A percentile compares a stretch with the other conserved stretches of the same genome.
Evolutionary conservation across 148 eudicot genomes (phyloP).

Genomic region (Selenicereus undatus): DNA sequence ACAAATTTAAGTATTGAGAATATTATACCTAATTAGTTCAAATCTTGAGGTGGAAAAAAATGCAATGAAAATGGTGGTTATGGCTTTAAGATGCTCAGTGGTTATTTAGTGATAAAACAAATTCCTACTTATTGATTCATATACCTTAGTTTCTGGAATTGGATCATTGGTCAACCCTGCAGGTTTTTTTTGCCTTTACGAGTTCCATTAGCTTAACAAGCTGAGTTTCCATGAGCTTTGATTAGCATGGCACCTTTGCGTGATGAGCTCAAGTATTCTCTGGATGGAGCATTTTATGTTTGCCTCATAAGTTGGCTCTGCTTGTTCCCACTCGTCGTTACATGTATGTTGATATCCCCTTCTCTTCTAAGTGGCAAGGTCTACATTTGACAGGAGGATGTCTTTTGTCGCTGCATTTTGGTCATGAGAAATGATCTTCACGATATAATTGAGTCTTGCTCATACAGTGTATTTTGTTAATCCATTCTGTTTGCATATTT

Average conservation of each 20-base stretch:
- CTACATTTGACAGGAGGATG: not conserved
- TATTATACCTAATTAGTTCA: too few relatives aligned
- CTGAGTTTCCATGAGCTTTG: too few relatives aligned
- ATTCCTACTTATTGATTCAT: not conserved
- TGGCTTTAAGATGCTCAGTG: not conserved
- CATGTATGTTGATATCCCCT: too few relatives aligned
- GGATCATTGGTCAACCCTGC: not conserved
- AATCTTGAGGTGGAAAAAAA: too few relatives aligned
- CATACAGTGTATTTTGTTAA: conserved; percentile 3
- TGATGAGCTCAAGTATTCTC: too few relatives aligned
- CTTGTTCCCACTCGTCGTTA: not conserved
- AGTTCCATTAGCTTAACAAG: too few relatives aligned
- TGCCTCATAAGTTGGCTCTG: not conserved
- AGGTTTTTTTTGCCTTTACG: too few relatives aligned
- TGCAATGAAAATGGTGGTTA: too few relatives aligned
- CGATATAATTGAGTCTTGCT: not conserved
- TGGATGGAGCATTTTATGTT: too few relatives aligned
- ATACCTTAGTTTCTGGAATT: not conserved
- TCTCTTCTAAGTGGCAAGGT: not conserved
- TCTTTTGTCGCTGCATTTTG: conserved; percentile 1
- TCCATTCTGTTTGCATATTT: conserved; percentile 10
- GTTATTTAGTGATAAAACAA: not conserved
- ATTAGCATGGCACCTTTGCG: too few relatives aligned
- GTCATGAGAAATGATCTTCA: not conserved
- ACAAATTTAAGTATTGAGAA: too few relatives aligned